Base-by-base conservation (phyloP, 192 early-diverging fungal genomes). In the Kappamyces sp. region DNA sequence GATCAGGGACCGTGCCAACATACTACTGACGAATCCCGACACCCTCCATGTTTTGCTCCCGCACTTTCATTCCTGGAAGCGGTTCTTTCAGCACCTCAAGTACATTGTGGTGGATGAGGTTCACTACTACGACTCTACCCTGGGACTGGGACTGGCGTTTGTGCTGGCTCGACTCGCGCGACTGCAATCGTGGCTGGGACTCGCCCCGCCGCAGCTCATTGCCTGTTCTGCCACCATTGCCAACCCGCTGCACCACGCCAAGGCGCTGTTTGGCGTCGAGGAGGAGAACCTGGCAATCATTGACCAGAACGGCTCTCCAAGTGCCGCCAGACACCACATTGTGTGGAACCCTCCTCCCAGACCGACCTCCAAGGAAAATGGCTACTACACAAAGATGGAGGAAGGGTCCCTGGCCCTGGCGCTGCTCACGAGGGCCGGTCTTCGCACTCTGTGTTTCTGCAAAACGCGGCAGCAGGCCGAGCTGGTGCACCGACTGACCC, bases 1-100 rank as follows among this genome's bases (percentile, higher is more conserved):
- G 2, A 86, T 90, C 14, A 66, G 84, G 5, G 63, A 71, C 5
- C 66, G 57, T 5, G 69, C 80, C 0, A 72, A 69, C 12, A 68
- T 93, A 0, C 69, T 93, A 5, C 74, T 93, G 35, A 93, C 88
- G 11, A 93, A 93, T 66, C 86, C 86, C 4, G 91, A 93, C 54
- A 91, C 86, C 61, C 57, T 93, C 2, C 89, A 93, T 58, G 47
- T 73, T 32, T 80, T 91, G 52, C 60, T 88, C 14, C 88, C 85
- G 1, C 66, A 77, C 45, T 63, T 70, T 6, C 38, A 53, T 15
- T 34, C 61, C 33, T 91, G 89, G 91, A 61, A 49, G 5, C n/a
- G 53, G 12, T 81, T 89, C 59, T 68, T 85, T 33, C 35, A 36
- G 12, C 39, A 65, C 0, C 47, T 92, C 36, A 68, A 70, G 38